Base-by-base conservation (phyloP, 768 basidiomycete genomes). In the Suillus bovinus region DNA sequence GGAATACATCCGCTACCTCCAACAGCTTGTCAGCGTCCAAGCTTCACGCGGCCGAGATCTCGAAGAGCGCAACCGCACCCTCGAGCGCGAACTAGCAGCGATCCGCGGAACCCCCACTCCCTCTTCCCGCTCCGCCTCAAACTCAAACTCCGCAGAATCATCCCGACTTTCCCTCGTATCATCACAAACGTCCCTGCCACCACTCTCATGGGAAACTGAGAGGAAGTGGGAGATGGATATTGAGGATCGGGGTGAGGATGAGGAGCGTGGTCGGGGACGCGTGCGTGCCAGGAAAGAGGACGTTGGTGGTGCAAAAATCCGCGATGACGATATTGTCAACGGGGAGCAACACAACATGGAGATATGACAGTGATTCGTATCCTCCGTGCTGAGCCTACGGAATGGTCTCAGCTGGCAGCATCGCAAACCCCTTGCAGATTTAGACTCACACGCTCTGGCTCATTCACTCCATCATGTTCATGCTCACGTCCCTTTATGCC, bases 11-110 rank as follows among this genome's bases (percentile, higher is more conserved):
- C 84, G 91, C 61, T 94, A 93, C 73, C 84, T 94, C 13, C 93
- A 94, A 71, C 92, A 94, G 67, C 86, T 94, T 58, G 92, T 94
- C 11, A 85, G 83, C 4, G 88, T 86, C 0, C 93, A 94, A 68
- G 90, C 90, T 5, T 83, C 83, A 47, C 80, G 92, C 11, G 93
- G 92, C 71, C 79, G 89, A 44, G 91, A 93, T 68, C 80, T 94
- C 55, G 93, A 94, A 73, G 82, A 83, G 57, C 86, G 89, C 74
- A 82, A 93, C 41, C 81, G 82, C 50, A 71, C 64, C 50, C 38
- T 76, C 59, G 74, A 76, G 54, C 49, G 62, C n/a, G 74, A 77
- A 47, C 9, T 75, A 57, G 70, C 54, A 66, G 70, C 44, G 59
- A 59, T 63, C 58, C 70, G 58, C 50, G 75, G 65, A 4, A 56